A percentile compares a stretch with the other conserved stretches of the same genome.
Conservation (phyloP, 139 green algal genomes). For the Deuterostichococcus epilithicus region DNA sequence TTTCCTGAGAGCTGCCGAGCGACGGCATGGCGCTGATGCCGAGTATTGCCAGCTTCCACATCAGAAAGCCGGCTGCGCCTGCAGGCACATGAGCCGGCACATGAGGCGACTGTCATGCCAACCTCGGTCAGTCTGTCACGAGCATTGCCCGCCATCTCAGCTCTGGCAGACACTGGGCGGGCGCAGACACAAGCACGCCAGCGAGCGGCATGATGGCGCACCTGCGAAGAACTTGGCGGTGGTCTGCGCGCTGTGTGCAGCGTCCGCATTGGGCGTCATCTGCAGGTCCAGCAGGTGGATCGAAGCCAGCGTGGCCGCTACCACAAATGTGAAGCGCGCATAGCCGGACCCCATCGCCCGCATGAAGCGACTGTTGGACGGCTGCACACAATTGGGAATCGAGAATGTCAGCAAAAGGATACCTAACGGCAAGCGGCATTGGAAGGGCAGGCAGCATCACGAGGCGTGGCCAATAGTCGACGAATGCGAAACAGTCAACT, state of each 20-base stretch:
- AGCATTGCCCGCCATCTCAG: too few species aligned
- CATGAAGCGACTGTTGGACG: neutral
- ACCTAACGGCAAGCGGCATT: neutral
- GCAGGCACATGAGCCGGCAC: neutral
- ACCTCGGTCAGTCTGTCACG: too few species aligned
- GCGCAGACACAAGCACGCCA: too few species aligned
- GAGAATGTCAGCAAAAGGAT: too few species aligned
- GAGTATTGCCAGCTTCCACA: constrained; percentile 51
- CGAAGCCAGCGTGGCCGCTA: neutral
- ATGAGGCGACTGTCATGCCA: neutral
- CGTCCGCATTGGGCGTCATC: neutral
- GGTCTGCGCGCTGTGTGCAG: neutral
- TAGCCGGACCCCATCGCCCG: neutral
- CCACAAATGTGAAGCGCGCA: neutral
- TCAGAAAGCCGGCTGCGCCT: constrained; percentile 49
- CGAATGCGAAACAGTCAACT: too few species aligned
- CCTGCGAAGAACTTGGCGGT: constrained; percentile 1
- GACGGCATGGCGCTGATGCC: constrained; percentile 28
- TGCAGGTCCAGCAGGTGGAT: neutral
- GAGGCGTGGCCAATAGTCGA: too few species aligned
- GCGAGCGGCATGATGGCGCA: constrained; percentile 6
- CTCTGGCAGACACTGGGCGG: neutral
- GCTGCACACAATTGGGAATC: neutral
- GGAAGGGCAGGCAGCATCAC: too few species aligned
- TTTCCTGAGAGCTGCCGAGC: neutral